Evolutionary conservation across 305 asterid genomes (phyloP), one percentile per base, ranked within the genome.

Genomic region (Fraxinus paxiana): DNA sequence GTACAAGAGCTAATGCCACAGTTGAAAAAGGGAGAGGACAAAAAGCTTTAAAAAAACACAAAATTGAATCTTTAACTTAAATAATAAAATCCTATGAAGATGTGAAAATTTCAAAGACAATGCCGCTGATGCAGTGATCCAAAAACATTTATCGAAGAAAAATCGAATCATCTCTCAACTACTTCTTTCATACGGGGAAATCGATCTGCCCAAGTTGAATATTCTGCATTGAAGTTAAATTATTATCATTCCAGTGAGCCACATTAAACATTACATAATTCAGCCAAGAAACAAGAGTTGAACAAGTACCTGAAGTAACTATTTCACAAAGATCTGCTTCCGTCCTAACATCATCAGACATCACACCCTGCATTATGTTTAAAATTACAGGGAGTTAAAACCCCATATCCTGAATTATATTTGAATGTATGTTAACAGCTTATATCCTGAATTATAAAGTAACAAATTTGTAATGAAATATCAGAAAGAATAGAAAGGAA

Each of bases 151-250:
- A 67, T 69, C 1, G 17, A 26, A 67, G 22, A 67, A 10, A 12
- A 26, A 10, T 12, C 30, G 10, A 67, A 67, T 89, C 85, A 89
- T 85, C 88, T 78, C 88, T 90, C 96, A 30, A 90, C 88, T 76
- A 78, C 81, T 83, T 85, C 82, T 83, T 85, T 91, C 80, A 93
- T 88, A 59, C 5, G 83, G 20, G 98, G 95, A 83, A 88, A 93
- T 80, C 90, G 91, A 80, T 89, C 90, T 26, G 88, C 91, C 98
- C 98, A 92, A 74, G 88, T 84, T 31, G 88, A 90, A 87, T 90
- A 93, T 70, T 92, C 97, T 92, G 89, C 85, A 80, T 75, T 82
- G 72, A 75, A 34, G 8, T 82, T 63, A 79, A 79, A 71, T 9
- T 28, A n/a, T 34, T 28, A 41, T 35, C 73, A 73, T 82, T 78